Conservation (phyloP, 1,284 basidiomycete genomes). For the Ustilago trichophora region DNA sequence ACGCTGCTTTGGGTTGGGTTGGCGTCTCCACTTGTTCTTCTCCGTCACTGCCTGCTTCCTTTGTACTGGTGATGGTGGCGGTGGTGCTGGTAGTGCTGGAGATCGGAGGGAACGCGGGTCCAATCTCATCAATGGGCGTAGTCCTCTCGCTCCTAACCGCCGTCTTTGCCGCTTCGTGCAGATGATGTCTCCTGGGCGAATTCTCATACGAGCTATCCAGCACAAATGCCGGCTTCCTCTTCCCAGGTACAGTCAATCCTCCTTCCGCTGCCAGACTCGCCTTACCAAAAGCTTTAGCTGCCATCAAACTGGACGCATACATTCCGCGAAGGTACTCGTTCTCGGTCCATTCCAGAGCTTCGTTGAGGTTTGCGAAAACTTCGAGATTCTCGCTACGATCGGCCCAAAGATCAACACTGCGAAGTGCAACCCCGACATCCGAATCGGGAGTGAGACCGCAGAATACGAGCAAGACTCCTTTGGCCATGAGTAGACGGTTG, state of each 20-base stretch:
- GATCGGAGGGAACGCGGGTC: background rate
- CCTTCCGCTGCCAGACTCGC: conserved; percentile 68
- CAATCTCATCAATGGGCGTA: conserved; percentile 27
- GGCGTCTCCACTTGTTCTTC: background rate
- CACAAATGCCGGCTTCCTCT: conserved; percentile 56
- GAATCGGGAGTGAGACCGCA: conserved; percentile 74
- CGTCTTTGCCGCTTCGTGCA: conserved; percentile 77
- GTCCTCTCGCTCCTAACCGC: conserved; percentile 40
- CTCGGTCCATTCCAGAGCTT: conserved; percentile 86
- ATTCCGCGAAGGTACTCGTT: conserved; percentile 67
- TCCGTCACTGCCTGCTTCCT: background rate
- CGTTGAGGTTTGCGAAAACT: conserved; percentile 82
- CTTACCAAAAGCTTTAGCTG: conserved; percentile 63
- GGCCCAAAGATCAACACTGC: conserved; percentile 76
- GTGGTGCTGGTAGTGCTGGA: too few relatives aligned
- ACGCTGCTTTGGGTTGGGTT: conserved; percentile 1
- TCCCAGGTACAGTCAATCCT: conserved; percentile 66
- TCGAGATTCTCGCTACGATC: conserved; percentile 69
- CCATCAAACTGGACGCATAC: conserved; percentile 64
- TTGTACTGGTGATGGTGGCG: too few relatives aligned
- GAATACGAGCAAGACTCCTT: conserved; percentile 83
- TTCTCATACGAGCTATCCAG: conserved; percentile 74
- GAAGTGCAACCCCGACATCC: conserved; percentile 59
- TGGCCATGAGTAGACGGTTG: conserved; percentile 80
- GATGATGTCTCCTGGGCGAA: conserved; percentile 78